A percentile compares a stretch with the other conserved stretches of the same genome.
Evolutionary conservation across 805 yeast species (phyloP).

Genomic region (Starmerella bombi): DNA sequence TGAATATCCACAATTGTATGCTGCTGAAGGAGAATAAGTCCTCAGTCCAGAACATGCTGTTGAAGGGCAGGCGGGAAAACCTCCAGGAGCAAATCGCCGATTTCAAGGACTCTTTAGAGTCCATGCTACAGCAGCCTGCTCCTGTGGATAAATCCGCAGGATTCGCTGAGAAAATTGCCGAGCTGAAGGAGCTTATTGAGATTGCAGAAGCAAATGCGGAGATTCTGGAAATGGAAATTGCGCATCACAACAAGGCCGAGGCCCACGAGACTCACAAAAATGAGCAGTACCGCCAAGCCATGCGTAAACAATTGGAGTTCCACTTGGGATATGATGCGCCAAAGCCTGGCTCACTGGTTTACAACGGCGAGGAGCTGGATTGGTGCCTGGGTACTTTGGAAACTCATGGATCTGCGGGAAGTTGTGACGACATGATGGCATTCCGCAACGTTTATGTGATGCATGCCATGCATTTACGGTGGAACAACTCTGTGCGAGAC

Average conservation of each 20-base stretch:
- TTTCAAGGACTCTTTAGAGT: constrained; percentile 25
- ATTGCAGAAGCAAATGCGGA: constrained; percentile 4
- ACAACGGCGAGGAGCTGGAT: background rate
- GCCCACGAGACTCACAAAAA: background rate
- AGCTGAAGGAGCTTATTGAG: constrained; percentile 5
- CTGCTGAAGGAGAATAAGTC: constrained; percentile 27
- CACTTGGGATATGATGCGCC: background rate
- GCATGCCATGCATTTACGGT: constrained; percentile 59
- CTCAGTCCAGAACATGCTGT: constrained; percentile 21
- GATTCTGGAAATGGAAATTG: constrained; percentile 6
- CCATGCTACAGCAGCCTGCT: constrained; percentile 16
- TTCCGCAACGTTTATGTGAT: constrained; percentile 60
- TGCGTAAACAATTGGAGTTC: background rate
- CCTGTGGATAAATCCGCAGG: background rate
- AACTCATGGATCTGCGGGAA: background rate
- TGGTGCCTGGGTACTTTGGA: background rate
- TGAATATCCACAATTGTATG: constrained; percentile 52
- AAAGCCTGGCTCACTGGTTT: background rate
- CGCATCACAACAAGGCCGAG: background rate
- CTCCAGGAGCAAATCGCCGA: constrained; percentile 26
- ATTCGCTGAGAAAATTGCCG: constrained; percentile 1
- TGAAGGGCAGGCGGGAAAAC: constrained; percentile 23
- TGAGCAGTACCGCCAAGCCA: background rate
- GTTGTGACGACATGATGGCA: constrained; percentile 1
- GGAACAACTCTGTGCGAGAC: constrained; percentile 64